These are phyloP conservation scores for Annulohypoxylon moriforme DNA, from an alignment of 495 filamentous ascomycete genomes.

Conservation along the genomic window DNA sequence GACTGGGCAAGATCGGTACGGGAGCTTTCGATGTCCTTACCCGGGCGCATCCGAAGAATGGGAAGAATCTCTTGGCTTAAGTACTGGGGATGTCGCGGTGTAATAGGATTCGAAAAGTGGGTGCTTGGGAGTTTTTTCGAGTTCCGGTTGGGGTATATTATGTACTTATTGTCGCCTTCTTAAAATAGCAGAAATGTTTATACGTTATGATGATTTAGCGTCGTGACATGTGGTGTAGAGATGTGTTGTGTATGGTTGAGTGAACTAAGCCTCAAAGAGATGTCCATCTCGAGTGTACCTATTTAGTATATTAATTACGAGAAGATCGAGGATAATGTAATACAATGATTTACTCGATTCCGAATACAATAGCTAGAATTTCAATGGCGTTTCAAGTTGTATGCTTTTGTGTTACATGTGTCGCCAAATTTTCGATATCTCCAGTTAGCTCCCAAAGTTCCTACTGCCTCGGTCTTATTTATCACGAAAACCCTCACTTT, in stretches of 20 bases:
- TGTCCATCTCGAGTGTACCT: no score
- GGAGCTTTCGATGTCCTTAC: constrained; percentile 89
- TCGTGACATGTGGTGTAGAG: not conserved
- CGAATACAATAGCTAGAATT: no score
- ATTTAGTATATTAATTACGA: no score
- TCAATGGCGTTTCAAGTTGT: no score
- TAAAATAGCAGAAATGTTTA: constrained; percentile 1
- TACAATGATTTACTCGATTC: no score
- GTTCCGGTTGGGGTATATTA: constrained; percentile 18
- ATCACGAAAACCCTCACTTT: not conserved
- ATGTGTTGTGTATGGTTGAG: not conserved
- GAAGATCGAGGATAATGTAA: no score
- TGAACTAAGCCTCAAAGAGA: no score
- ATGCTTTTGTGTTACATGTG: no score
- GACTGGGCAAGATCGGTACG: constrained; percentile 83
- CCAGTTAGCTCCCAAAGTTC: no score
- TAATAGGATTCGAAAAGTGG: constrained; percentile 5
- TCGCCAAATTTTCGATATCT: no score
- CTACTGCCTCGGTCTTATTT: not conserved
- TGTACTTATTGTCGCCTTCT: not conserved
- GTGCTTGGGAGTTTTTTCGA: constrained; percentile 15
- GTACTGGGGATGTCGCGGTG: not conserved
- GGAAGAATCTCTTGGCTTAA: constrained; percentile 42
- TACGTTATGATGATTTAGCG: not conserved
- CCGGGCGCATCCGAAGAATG: constrained; percentile 54